Conservation (phyloP, 2,329 filamentous ascomycete genomes). For the Ascochyta rabiei region DNA sequence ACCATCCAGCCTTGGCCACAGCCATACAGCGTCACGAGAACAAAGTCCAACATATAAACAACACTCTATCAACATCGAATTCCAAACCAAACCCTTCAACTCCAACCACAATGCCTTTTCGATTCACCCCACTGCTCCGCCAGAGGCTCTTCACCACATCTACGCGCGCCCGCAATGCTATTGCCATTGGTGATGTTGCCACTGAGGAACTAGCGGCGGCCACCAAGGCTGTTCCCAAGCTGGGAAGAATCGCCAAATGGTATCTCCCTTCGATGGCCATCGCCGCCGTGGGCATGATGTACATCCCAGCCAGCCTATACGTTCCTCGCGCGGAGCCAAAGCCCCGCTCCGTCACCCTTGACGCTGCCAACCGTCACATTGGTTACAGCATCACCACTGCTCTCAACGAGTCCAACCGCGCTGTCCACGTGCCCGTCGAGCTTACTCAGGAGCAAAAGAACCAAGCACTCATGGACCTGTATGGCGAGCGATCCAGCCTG, state of each 20-base stretch:
- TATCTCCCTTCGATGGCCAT: conserved; percentile 45
- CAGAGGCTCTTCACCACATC: conserved; percentile 41
- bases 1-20: conserved; percentile 15
- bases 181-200: conserved; percentile 33
- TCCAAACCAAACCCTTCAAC: not conserved
- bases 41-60: conserved; percentile 6
- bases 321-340: conserved; percentile 18
- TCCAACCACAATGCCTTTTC: conserved; percentile 37
- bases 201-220: conserved; percentile 33
- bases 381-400: conserved; percentile 41
- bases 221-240: conserved; percentile 34
- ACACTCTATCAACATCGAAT: not conserved
- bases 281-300: conserved; percentile 41
- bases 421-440: conserved; percentile 28
- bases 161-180: conserved; percentile 30
- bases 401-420: conserved; percentile 40
- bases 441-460: conserved; percentile 42
- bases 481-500: conserved; percentile 40
- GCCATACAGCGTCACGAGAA: conserved; percentile 9
- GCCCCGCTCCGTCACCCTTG: conserved; percentile 37
- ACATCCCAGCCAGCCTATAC: conserved; percentile 31
- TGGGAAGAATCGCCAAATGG: conserved; percentile 43
- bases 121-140: conserved; percentile 29
- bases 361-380: conserved; percentile 41
- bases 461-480: conserved; percentile 38